phyloP scores from a whole-genome alignment of 306 rosid genomes.

The Hippophae tibetana region DNA sequence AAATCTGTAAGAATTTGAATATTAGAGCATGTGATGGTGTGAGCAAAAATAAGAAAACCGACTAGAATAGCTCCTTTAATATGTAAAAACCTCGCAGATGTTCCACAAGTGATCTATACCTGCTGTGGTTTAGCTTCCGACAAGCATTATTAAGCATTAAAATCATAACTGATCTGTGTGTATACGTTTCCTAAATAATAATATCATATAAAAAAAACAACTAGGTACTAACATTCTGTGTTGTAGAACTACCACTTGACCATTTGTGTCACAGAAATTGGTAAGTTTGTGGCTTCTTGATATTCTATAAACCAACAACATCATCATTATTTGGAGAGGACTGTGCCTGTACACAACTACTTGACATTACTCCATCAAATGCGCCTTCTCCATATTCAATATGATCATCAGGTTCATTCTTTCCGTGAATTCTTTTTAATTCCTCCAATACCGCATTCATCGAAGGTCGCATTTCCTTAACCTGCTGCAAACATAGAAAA shows the following conservation, averaged over 20 bases:
- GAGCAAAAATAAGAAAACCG: too few relatives aligned
- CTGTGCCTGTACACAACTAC: slow-evolving; percentile 8
- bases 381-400: slow-evolving; percentile 9
- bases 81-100: too few relatives aligned
- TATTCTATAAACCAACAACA: slow-evolving; percentile 13
- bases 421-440: slow-evolving; percentile 31
- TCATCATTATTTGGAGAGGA: slow-evolving; percentile 40
- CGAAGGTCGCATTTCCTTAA: slow-evolving; percentile 59
- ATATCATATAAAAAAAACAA: neutral
- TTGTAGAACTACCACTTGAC: slow-evolving; percentile 26
- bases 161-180: too few relatives aligned
- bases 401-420: slow-evolving; percentile 14
- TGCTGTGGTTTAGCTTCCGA: too few relatives aligned
- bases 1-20: too few relatives aligned
- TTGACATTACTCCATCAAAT: slow-evolving; percentile 4
- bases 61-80: too few relatives aligned
- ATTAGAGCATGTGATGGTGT: too few relatives aligned
- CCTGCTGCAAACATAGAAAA: slow-evolving; percentile 52
- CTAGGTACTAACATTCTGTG: slow-evolving; percentile 29
- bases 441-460: slow-evolving; percentile 46
- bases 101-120: too few relatives aligned
- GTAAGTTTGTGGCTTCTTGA: slow-evolving; percentile 21
- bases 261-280: slow-evolving; percentile 32
- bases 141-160: too few relatives aligned
- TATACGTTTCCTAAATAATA: too few relatives aligned